Base-by-base conservation (phyloP, 176 grass and related monocot genomes). In the Saccharum spontaneum region DNA sequence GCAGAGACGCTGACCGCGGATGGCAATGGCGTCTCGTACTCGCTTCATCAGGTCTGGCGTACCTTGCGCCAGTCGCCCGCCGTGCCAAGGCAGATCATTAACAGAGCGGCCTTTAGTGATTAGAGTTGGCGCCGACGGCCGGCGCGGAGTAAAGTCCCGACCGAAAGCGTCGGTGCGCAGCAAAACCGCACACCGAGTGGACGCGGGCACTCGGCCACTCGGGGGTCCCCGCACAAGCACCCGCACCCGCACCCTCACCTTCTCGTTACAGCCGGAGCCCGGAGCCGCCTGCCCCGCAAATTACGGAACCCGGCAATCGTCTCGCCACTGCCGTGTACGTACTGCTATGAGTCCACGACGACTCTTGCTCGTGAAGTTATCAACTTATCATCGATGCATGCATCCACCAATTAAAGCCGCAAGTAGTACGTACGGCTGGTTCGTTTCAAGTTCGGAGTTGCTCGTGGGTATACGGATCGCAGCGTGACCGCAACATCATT, bases 161-260 rank as follows among this genome's bases (percentile, higher is more conserved):
- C 11, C 30, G 7, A 84, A 76, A 84, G 43, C 43, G 60, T 67
- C 71, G 82, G 61, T 26, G 71, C 13, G 18, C 40, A 10, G 59
- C 63, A 80, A 50, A 69, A 38, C 64, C 79, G 33, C 31, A 54
- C 77, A 18, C 37, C 10, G 62, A 49, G 40, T 49, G 77, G 38
- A 45, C 77, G 77, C 43, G 24, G 46, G 77, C 41, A 45, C 76
- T 65, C 52, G 52, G 7, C 18, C 18, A 14, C 0, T 18, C 8
- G n/a, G 44, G 26, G 37, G 36, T 31, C 76, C 38, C 59, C 7
- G 28, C 28, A n/a, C n/a, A n/a, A n/a, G n/a, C n/a, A n/a, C n/a
- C n/a, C n/a, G n/a, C n/a, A n/a, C n/a, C n/a, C n/a, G n/a, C n/a
- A n/a, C n/a, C n/a, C n/a, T n/a, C n/a, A n/a, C n/a, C n/a, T n/a